Conservation (phyloP, 2,329 filamentous ascomycete species). For the Sporothrix globosa region DNA sequence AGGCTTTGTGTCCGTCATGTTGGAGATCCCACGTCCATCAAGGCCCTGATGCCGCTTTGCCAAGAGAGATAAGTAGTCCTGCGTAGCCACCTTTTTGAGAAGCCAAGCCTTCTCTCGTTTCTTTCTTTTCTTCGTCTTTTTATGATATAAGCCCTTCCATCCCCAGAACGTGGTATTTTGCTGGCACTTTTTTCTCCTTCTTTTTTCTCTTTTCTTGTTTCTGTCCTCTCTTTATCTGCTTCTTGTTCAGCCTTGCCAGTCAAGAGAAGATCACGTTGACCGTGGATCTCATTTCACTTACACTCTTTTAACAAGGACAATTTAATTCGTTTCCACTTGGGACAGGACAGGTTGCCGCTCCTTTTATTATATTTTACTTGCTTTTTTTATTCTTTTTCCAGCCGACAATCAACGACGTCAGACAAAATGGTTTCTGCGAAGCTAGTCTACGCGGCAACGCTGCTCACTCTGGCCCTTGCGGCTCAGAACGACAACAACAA, state of each 20-base stretch:
- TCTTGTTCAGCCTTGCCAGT: conserved; percentile 39
- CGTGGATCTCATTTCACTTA: conserved; percentile 40
- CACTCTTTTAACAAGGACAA: conserved; percentile 34
- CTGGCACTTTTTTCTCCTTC: conserved; percentile 28
- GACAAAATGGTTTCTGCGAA: conserved; percentile 40
- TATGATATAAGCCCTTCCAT: conserved; percentile 34
- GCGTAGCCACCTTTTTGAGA: conserved; percentile 25
- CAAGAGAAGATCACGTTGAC: conserved; percentile 44
- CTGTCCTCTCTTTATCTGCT: conserved; percentile 33
- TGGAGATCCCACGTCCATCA: conserved; percentile 30
- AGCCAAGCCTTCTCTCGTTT: conserved; percentile 31
- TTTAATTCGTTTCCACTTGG: conserved; percentile 30
- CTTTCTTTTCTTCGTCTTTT: conserved; percentile 30
- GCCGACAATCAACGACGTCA: background rate
- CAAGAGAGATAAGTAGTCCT: conserved; percentile 38
- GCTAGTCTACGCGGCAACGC: conserved; percentile 40
- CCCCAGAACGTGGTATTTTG: conserved; percentile 30
- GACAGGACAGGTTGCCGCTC: conserved; percentile 34
- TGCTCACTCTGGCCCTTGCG: conserved; percentile 40
- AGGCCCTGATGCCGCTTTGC: conserved; percentile 33
- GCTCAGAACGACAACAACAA: conserved; percentile 36
- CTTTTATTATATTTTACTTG: conserved; percentile 24
- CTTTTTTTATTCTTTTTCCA: background rate
- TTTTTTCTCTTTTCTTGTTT: conserved; percentile 32
- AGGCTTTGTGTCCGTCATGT: conserved; percentile 22